These are phyloP conservation scores for Boletus fagicola DNA, from an alignment of 768 basidiomycete genomes.

Conservation along the genomic window DNA sequence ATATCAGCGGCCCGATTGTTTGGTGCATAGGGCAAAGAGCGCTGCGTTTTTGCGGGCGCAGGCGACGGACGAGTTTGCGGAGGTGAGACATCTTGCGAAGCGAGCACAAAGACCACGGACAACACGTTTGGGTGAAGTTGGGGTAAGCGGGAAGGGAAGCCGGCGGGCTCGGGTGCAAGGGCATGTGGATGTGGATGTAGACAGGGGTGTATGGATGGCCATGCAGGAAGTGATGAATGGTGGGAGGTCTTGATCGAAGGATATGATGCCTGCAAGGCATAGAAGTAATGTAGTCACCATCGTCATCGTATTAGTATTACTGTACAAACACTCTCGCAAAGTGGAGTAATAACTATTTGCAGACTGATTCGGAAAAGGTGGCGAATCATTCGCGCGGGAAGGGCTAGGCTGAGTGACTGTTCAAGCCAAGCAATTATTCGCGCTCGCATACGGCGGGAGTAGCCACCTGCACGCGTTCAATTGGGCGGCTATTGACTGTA, in stretches of 20 bases:
- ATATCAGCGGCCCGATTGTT: constrained; percentile 57
- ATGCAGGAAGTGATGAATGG: constrained; percentile 26
- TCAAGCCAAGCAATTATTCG: background rate
- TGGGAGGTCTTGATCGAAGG: background rate
- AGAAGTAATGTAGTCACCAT: background rate
- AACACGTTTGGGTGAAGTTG: background rate
- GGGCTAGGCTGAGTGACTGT: too few species aligned
- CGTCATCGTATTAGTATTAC: background rate
- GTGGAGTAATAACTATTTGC: background rate
- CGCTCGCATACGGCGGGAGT: background rate
- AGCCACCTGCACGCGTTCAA: too few species aligned
- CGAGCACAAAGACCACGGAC: constrained; percentile 25
- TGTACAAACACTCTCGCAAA: background rate
- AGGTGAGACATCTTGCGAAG: constrained; percentile 68
- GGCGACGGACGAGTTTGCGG: constrained; percentile 65
- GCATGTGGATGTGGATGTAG: constrained; percentile 9
- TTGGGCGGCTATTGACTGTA: too few species aligned
- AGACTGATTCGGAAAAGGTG: background rate
- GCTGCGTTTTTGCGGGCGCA: constrained; percentile 76
- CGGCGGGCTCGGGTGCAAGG: constrained; percentile 12
- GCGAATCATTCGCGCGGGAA: background rate
- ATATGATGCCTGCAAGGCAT: background rate
- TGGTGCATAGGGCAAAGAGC: constrained; percentile 60
- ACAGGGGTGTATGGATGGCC: constrained; percentile 18
- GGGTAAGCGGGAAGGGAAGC: background rate